phyloP scores from a whole-genome alignment of 2,329 filamentous ascomycete species.

The Shiraia sp. region DNA sequence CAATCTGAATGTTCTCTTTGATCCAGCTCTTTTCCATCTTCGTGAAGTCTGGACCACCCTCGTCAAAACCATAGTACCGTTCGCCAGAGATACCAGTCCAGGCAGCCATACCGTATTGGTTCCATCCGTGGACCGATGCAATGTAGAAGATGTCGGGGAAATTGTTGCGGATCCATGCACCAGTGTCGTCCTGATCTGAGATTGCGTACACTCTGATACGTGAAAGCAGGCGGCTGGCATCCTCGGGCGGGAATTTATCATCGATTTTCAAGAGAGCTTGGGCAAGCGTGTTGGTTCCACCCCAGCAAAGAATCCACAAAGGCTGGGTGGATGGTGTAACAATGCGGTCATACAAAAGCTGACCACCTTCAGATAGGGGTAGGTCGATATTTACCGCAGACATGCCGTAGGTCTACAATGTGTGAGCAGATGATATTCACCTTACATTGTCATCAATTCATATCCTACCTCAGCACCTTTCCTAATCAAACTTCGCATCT shows the following conservation, averaged over 20 bases:
- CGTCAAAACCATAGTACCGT: constrained; percentile 51
- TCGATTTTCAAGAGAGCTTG: constrained; percentile 52
- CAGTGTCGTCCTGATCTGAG: constrained; percentile 63
- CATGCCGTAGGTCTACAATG: constrained; percentile 44
- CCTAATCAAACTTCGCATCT: constrained; percentile 28
- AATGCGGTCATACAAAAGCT: constrained; percentile 51
- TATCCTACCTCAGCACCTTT: constrained; percentile 37
- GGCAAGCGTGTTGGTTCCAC: constrained; percentile 58
- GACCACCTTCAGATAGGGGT: constrained; percentile 48
- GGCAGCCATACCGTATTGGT: constrained; percentile 57
- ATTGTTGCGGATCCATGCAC: constrained; percentile 58
- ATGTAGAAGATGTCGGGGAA: constrained; percentile 63
- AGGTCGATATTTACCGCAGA: constrained; percentile 33
- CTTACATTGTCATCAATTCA: neutral
- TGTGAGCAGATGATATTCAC: constrained; percentile 2
- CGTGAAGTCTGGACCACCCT: constrained; percentile 53
- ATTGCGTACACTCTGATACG: constrained; percentile 51
- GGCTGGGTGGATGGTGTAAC: constrained; percentile 46
- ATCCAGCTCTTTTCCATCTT: constrained; percentile 58
- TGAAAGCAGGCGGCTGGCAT: constrained; percentile 37
- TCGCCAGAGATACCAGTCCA: constrained; percentile 63
- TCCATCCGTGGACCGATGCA: constrained; percentile 59
- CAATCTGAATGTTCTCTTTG: constrained; percentile 58
- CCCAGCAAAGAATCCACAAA: constrained; percentile 59
- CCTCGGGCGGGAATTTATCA: constrained; percentile 33